Conservation (phyloP, 2,329 filamentous ascomycete species). For the Coleophoma crateriformis region DNA sequence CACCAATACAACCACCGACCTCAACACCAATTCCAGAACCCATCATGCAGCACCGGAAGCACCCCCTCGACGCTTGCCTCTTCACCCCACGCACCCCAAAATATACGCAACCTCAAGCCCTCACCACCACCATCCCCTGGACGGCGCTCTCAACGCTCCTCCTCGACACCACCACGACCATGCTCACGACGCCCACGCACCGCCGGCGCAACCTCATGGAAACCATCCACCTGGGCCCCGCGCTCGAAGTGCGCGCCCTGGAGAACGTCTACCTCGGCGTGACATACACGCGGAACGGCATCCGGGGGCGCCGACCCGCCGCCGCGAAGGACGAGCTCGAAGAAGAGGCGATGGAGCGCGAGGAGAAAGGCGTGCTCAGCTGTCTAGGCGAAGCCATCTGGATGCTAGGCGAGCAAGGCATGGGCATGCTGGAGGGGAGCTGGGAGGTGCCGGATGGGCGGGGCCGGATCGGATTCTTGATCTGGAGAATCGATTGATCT, state of each 20-base stretch:
- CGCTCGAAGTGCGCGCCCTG: neutral
- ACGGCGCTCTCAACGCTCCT: neutral
- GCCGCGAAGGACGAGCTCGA: neutral
- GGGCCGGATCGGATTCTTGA: slow-evolving; percentile 17
- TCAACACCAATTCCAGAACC: neutral
- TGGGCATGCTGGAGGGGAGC: slow-evolving; percentile 14
- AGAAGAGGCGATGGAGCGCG: slow-evolving; percentile 1
- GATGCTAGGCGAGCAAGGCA: slow-evolving; percentile 5
- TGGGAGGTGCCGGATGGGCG: slow-evolving; percentile 9
- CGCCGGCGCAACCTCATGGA: neutral
- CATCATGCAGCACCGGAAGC: too few relatives aligned
- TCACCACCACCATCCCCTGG: neutral
- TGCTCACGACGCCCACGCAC: neutral
- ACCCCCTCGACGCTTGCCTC: neutral
- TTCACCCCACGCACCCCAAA: neutral
- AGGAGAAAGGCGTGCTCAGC: neutral
- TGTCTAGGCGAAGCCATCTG: slow-evolving; percentile 12
- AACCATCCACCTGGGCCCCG: neutral
- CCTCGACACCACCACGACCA: neutral
- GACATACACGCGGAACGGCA: neutral
- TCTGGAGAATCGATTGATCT: slow-evolving; percentile 19
- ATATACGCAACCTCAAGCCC: neutral
- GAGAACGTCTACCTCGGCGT: neutral
- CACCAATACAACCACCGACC: neutral
- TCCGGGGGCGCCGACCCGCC: slow-evolving; percentile 9